Evolutionary conservation across 768 basidiomycete species (phyloP), one percentile per base, ranked within the genome.

Genomic region (Boletales sp.): DNA sequence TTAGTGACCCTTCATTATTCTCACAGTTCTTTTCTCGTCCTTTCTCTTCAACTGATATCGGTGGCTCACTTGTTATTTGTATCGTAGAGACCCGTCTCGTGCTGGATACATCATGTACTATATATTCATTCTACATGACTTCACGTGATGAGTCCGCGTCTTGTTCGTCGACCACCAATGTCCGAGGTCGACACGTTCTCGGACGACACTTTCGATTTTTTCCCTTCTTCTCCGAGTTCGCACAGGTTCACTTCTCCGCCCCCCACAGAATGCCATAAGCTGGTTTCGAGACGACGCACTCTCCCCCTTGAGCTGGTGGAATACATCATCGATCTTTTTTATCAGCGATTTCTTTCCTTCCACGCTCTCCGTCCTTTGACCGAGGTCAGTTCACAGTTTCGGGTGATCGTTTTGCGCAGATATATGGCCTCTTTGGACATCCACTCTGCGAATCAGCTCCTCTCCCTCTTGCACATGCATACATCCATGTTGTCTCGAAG

Each of bases 391-490:
- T 67, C 59, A 17, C 61, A 60, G 24, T 65, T 81, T 56, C 72
- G 81, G 29, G 61, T 61, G 29, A 65, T 81, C 31, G 64, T 70
- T 47, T 54, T 82, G 45, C 74, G 74, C 17, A 66, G 56, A 58
- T 66, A 59, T 46, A 67, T 68, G 59, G 43, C 48, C 9, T 47
- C 54, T 27, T 46, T 67, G 43, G 51, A 19, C 9, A 46, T 70
- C 40, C 35, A 39, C 11, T 58, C 60, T 34, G 48, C 54, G 12
- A 58, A 48, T 35, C 59, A 64, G 14, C 51, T 62, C 15, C 27
- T 50, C 43, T 60, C 48, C 72, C 68, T 60, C 66, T 72, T 57
- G 57, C 58, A 45, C 47, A 52, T 54, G 53, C 78, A 50, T 45
- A 55, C 11, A 58, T 77, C 42, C 50, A 52, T 56, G 63, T 40